Evolutionary conservation across 768 basidiomycete genomes (phyloP), one percentile per base, ranked within the genome.

Genomic region (Pisolithus tinctorius): DNA sequence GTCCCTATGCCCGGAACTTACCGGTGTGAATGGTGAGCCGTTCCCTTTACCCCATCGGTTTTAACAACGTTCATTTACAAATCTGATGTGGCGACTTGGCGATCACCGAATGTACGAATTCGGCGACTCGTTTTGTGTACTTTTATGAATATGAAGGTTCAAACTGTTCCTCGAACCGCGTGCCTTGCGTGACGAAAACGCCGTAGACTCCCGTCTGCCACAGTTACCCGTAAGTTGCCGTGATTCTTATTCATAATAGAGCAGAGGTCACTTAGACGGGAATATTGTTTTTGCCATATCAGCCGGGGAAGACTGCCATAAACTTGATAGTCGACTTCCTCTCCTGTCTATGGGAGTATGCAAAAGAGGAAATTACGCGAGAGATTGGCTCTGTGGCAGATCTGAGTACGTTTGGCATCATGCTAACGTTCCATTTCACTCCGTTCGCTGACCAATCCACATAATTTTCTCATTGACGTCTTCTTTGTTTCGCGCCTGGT

Each of bases 341-440:
- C 36, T 78, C 80, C 45, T 86, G 84, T 60, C 71, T 93, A 40
- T 93, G 89, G 88, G 84, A 87, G 63, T 87, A 93, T 59, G 88
- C 88, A 14, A 88, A 86, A 61, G 83, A 87, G 46, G 85, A 86
- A 60, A 92, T 94, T 59, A 93, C 89, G 16, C 80, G 82, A 51
- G 87, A 93, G 58, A 90, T 92, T 60, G 89, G 89, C 31, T 82
- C 81, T 26, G 86, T 94, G 4, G 88, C 87, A 20, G 90, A 93
- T 69, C 74, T 93, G 50, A 86, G 88, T 91, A 60, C 55, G 81
- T 66, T 34, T 34, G 11, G 5, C 3, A 34, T 11, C 30, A 11
- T 34, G 34, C 13, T 14, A 34, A 34, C 34, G 34, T 13, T 13
- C 34, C 34, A 34, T 14, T 34, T 34, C 5, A 41, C 10, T 23